Base-by-base conservation (phyloP, 371 early-diverging fungal genomes). In the Rhizopus arrhizus region DNA sequence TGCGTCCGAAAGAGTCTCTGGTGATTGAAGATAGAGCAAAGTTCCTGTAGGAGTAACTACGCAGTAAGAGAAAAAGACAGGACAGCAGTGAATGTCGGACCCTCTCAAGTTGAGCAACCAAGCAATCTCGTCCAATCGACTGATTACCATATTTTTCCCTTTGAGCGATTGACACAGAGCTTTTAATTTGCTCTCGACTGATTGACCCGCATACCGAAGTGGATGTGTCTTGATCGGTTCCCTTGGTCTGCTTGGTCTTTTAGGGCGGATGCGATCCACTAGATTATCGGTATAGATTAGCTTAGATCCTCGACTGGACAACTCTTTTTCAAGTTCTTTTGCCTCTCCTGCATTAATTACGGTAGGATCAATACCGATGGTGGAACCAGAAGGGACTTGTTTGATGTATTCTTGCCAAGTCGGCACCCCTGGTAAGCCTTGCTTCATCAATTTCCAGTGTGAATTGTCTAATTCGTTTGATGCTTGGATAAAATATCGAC, bases 101-200 rank as follows among this genome's bases (percentile, higher is more conserved):
- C 99, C 99, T 62, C 99, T 90, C 59, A 98, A 74, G 73, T 99
- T 99, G 69, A 96, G 91, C 52, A 97, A 78, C 98, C 97, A 95
- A 8, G 94, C 94, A 62, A 94, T 86, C 70, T 96, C 99, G 78
- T 96, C 97, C 57, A 95, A 74, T 6, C 87, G 91, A 1, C 92
- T 82, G 6, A 94, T 82, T 2, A 91, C 86, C 42, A 88, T 82
- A 28, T 90, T 93, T 35, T 49, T 60, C 0, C 40, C 48, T 3
- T 48, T 12, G 13, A 42, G 22, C 1, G 42, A 3, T 42, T 40
- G 28, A 6, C 47, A 40, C 13, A 64, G 32, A 4, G 53, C 47
- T 12, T 36, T 61, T 33, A 61, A 11, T 46, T 59, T 56, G n/a
- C 32, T 48, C 34, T 53, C 38, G 0, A 53, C 54, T 28, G 40